Percentiles rank a stretch among this genome's conserved stretches.
Evolutionary conservation across 2,329 filamentous ascomycete species (phyloP).

Genomic region (Dichotomopilus funicola): DNA sequence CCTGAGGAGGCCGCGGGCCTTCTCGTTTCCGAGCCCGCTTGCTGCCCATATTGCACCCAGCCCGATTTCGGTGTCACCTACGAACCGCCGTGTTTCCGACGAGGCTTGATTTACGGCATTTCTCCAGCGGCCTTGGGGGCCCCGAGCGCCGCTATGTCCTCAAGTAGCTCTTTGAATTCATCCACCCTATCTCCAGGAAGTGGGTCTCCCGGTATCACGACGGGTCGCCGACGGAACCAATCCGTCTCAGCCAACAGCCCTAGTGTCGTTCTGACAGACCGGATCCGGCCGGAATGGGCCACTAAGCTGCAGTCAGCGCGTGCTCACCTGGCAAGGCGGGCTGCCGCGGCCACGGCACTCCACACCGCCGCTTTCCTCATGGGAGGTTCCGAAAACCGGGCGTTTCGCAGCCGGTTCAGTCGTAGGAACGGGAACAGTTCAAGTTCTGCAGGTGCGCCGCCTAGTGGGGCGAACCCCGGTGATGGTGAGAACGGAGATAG

Average conservation of each 20-base stretch:
- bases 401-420: conserved; percentile 49
- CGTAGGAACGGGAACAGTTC: conserved; percentile 45
- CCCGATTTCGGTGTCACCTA: conserved; percentile 97
- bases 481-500: conserved; percentile 25
- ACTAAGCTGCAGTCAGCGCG: conserved; percentile 80
- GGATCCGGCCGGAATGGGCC: conserved; percentile 88
- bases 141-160: conserved; percentile 71
- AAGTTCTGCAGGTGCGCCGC: conserved; percentile 21
- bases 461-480: conserved; percentile 17
- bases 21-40: conserved; percentile 83
- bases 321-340: conserved; percentile 75
- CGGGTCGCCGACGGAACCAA: conserved; percentile 38
- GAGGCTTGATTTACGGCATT: conserved; percentile 67
- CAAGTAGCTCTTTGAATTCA: conserved; percentile 71
- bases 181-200: conserved; percentile 35
- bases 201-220: conserved; percentile 30
- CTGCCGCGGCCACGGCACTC: conserved; percentile 86
- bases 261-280: conserved; percentile 86
- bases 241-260: conserved; percentile 75
- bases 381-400: conserved; percentile 52
- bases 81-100: conserved; percentile 77
- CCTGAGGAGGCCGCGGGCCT: conserved; percentile 52
- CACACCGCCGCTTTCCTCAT: conserved; percentile 94
- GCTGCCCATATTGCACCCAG: conserved; percentile 91
- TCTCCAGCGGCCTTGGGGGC: conserved; percentile 41